These are phyloP conservation scores for Bipolaris gigantea DNA, from an alignment of 2,329 filamentous ascomycete species.

Conservation along the genomic window DNA sequence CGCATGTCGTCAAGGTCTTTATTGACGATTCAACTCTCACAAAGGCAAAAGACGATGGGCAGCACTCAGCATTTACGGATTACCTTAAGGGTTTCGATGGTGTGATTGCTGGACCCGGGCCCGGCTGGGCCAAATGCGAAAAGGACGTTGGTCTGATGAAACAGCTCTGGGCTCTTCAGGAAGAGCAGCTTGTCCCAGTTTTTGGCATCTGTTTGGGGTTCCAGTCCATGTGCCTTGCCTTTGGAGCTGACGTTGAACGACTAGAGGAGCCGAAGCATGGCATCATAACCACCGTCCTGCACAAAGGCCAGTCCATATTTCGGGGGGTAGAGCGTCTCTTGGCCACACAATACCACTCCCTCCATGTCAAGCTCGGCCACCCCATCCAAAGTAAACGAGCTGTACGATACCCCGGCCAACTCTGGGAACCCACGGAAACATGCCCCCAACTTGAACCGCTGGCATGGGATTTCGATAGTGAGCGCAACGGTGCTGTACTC, in stretches of 20 bases:
- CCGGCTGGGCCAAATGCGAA: slow-evolving; percentile 72
- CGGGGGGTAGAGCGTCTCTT: slow-evolving; percentile 59
- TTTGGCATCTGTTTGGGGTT: slow-evolving; percentile 90
- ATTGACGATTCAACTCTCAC: slow-evolving; percentile 57
- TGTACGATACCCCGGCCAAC: slow-evolving; percentile 43
- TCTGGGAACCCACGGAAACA: slow-evolving; percentile 45
- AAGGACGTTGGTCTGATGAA: slow-evolving; percentile 83
- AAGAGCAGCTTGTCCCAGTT: slow-evolving; percentile 67
- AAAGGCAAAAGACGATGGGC: slow-evolving; percentile 1
- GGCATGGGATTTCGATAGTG: slow-evolving; percentile 53
- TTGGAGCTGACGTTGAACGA: slow-evolving; percentile 67
- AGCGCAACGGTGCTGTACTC: slow-evolving; percentile 60
- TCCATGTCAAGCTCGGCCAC: slow-evolving; percentile 52
- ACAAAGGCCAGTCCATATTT: slow-evolving; percentile 67
- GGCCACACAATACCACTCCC: slow-evolving; percentile 76
- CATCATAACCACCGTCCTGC: slow-evolving; percentile 70
- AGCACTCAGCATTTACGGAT: slow-evolving; percentile 42
- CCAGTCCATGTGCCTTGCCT: slow-evolving; percentile 73
- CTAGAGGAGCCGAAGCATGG: slow-evolving; percentile 79
- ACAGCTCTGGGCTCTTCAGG: slow-evolving; percentile 69
- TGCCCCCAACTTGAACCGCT: slow-evolving; percentile 48
- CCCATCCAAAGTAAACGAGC: slow-evolving; percentile 28
- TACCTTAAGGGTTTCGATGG: slow-evolving; percentile 70
- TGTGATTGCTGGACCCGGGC: slow-evolving; percentile 87
- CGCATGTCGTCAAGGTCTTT: slow-evolving; percentile 69